Percentiles rank a stretch among this genome's conserved stretches.
These are phyloP conservation scores for Leccinum aurantiacum DNA, from an alignment of 768 basidiomycete species.

Conservation along the genomic window DNA sequence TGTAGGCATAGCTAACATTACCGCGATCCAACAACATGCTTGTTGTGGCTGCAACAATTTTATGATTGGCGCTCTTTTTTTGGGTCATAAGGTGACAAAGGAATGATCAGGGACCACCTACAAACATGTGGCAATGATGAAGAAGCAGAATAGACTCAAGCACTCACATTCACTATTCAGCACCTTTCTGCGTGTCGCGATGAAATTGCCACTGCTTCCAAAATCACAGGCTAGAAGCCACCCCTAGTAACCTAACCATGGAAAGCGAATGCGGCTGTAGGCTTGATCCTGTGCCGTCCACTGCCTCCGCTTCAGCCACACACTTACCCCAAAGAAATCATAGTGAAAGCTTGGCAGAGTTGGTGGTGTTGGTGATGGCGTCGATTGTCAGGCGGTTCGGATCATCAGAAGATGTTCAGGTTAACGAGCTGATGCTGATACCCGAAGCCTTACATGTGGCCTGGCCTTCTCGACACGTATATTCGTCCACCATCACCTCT, in stretches of 20 bases:
- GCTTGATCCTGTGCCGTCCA: neutral
- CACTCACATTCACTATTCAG: neutral
- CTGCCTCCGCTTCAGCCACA: neutral
- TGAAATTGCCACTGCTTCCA: neutral
- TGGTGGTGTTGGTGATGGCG: neutral
- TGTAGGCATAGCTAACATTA: neutral
- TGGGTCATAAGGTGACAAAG: neutral
- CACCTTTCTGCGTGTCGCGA: neutral
- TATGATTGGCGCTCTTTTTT: neutral
- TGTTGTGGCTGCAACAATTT: neutral
- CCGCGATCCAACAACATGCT: neutral
- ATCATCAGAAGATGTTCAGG: neutral
- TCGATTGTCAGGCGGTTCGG: slow-evolving; percentile 1
- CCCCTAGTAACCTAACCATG: neutral
- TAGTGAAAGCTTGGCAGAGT: neutral
- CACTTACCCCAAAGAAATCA: neutral
- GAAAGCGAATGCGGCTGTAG: neutral
- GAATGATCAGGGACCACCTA: neutral
- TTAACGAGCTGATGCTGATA: neutral
- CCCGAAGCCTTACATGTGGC: neutral
- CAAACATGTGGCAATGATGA: neutral
- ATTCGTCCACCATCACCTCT: neutral
- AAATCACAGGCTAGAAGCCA: neutral
- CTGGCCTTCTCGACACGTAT: neutral
- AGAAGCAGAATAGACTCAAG: neutral